phyloP scores from a whole-genome alignment of 75 land plant species.

The Cunninghamia lanceolata region DNA sequence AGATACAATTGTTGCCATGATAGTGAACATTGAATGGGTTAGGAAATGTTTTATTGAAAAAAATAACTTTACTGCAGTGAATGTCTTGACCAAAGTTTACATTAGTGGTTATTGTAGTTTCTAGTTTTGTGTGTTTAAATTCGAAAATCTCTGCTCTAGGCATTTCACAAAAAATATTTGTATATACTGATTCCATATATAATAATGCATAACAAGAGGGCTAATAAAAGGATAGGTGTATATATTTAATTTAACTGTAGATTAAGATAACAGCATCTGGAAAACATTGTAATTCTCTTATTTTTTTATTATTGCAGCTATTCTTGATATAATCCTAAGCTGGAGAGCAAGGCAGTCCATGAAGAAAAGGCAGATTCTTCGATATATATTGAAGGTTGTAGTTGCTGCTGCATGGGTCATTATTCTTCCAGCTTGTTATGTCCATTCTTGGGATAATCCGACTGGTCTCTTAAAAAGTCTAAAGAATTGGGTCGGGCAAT shows the following conservation, averaged over 20 bases:
- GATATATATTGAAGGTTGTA: conserved; percentile 57
- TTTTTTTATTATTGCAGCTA: conserved; percentile 43
- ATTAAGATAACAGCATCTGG: background rate
- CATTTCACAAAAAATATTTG: background rate
- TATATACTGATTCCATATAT: background rate
- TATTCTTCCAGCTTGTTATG: conserved; percentile 65
- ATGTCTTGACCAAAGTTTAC: background rate
- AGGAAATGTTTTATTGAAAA: background rate
- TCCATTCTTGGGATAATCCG: conserved; percentile 41
- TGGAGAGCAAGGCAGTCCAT: conserved; percentile 83
- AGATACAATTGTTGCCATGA: background rate
- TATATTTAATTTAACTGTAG: background rate
- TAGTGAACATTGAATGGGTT: background rate
- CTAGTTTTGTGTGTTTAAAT: background rate
- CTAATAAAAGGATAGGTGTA: background rate
- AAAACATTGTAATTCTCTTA: background rate
- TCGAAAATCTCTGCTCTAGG: too few species aligned
- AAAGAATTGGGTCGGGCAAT: conserved; percentile 44
- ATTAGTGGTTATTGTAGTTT: background rate
- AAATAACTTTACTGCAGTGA: background rate
- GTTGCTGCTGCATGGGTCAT: conserved; percentile 75
- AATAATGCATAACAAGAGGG: background rate
- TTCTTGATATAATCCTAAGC: conserved; percentile 74
- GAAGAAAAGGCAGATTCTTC: conserved; percentile 35
- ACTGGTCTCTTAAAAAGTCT: conserved; percentile 41